phyloP scores from a whole-genome alignment of 495 filamentous ascomycete genomes.

The Bacidia gigantensis region DNA sequence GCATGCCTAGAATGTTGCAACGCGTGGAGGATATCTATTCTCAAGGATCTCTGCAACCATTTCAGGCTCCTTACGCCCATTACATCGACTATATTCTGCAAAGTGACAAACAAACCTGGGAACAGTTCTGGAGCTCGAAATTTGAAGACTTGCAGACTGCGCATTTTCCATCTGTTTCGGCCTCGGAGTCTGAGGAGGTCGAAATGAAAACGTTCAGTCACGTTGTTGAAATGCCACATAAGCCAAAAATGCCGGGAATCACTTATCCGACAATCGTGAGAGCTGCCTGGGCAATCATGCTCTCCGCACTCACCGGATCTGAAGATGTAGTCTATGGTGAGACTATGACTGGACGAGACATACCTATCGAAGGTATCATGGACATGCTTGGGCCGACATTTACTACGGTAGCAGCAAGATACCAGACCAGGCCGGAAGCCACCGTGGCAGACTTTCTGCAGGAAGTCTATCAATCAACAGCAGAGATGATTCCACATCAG shows the following conservation, averaged over 20 bases:
- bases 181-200: conserved; percentile 25
- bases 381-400: conserved; percentile 41
- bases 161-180: conserved; percentile 11
- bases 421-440: conserved; percentile 28
- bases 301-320: conserved; percentile 30
- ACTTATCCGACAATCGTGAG: conserved; percentile 37
- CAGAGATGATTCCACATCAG: conserved; percentile 29
- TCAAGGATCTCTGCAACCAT: neutral
- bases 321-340: conserved; percentile 42
- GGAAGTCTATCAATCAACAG: conserved; percentile 26
- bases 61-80: conserved; percentile 23
- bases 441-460: conserved; percentile 29
- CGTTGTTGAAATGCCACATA: conserved; percentile 19
- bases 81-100: conserved; percentile 32
- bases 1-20: conserved; percentile 42
- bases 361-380: conserved; percentile 33
- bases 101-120: conserved; percentile 24
- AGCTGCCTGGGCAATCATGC: conserved; percentile 40
- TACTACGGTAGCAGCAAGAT: conserved; percentile 36
- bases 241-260: conserved; percentile 22
- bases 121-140: conserved; percentile 34
- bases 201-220: conserved; percentile 14
- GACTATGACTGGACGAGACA: conserved; percentile 41
- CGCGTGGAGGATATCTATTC: conserved; percentile 38
- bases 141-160: conserved; percentile 19